phyloP scores from a whole-genome alignment of 257 asterid species.

The Jaltomata sinuosa region DNA sequence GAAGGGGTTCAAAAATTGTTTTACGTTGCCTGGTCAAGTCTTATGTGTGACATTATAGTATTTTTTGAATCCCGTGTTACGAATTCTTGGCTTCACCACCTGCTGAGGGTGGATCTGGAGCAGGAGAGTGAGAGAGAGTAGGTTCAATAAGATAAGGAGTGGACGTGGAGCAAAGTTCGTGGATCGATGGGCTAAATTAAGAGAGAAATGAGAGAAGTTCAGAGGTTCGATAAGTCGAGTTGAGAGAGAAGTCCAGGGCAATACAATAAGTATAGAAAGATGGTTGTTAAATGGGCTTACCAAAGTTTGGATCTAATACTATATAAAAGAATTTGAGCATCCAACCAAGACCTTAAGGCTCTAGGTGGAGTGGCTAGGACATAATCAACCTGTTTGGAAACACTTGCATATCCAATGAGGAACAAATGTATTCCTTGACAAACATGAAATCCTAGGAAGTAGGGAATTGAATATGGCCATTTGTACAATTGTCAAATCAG shows the following conservation, averaged over 20 bases:
- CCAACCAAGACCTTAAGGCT: neutral
- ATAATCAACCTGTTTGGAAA: neutral
- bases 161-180: too few species aligned
- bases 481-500: neutral
- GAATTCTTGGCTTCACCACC: too few species aligned
- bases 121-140: too few species aligned
- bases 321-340: neutral
- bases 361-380: neutral
- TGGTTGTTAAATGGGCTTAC: neutral
- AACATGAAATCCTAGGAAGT: neutral
- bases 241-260: too few species aligned
- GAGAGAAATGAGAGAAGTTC: too few species aligned
- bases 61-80: too few species aligned
- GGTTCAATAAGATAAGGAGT: too few species aligned
- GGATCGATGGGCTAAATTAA: too few species aligned
- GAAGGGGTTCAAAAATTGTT: neutral
- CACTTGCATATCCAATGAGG: neutral
- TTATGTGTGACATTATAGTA: too few species aligned
- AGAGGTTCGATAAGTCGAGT: too few species aligned
- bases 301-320: neutral
- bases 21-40: too few species aligned
- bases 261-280: neutral
- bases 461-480: neutral
- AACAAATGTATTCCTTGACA: neutral
- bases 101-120: too few species aligned